Evolutionary conservation across 2,329 filamentous ascomycete species (phyloP), one percentile per base, ranked within the genome.

Genomic region (Coleophoma eucalyptorum): DNA sequence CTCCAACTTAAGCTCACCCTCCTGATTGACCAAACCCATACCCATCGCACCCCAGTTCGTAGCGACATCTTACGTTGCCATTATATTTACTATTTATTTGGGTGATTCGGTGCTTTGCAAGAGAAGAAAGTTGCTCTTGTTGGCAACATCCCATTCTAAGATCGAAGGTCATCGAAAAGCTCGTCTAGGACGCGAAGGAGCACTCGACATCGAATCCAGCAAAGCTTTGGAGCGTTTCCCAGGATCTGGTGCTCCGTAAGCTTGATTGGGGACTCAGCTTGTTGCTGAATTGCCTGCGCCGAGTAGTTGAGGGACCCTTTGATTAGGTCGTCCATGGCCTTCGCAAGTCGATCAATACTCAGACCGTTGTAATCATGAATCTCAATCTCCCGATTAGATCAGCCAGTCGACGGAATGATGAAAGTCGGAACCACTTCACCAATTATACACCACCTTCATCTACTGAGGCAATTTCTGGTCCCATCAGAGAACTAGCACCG

Each of bases 391-490:
- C 64, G 21, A 59, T 66, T 35, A 56, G 63, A 18, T 53, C 53
- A 33, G 56, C 53, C 11, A 62, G 55, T 44, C 48, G 55, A 45
- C 52, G 64, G 44, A 66, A 64, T 46, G 63, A 65, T 43, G 63
- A 66, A 45, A 66, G 62, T 44, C 58, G 63, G 43, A 61, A 55
- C 6, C 60, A 64, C 44, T 62, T 60, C 48, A 58, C 53, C 32
- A 63, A 61, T 38, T 77, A 79, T 60, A 77, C 79, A 11, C 72
- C 77, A 42, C 73, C 75, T 21, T 78, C 79, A 34, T 79, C 79
- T 18, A 78, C 81, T 1, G 81, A 85, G 64, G 81, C 81, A 43
- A 83, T 85, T 67, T 79, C 82, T 63, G 80, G 80, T 3, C 80
- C 81, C 13, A 72, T 82, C 21, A 69, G 75, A 59, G 79, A 82